phyloP scores from a whole-genome alignment of 768 basidiomycete species.

The Naematelia aurantialba region DNA sequence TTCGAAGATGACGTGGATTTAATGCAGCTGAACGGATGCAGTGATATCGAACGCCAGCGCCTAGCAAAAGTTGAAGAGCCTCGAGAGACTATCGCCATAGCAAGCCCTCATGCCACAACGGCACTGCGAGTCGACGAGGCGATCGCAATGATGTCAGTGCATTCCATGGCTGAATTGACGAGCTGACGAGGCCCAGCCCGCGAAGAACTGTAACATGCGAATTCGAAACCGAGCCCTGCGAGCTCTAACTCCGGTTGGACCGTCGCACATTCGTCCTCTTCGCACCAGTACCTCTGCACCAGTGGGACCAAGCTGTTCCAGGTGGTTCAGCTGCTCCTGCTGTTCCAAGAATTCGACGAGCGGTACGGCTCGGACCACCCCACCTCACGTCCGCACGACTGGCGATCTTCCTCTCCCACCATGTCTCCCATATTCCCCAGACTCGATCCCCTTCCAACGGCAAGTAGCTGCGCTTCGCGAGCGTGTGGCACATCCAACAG shows the following conservation, averaged over 20 bases:
- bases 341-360: conserved; percentile 6
- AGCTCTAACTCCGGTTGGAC: not conserved
- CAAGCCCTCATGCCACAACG: not conserved
- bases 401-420: conserved; percentile 21
- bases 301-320: conserved; percentile 25
- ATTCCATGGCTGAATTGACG: not conserved
- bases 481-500: conserved; percentile 14
- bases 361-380: not conserved
- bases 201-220: not conserved
- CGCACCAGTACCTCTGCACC: too few relatives aligned
- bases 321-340: conserved; percentile 32
- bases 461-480: conserved; percentile 35
- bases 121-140: not conserved
- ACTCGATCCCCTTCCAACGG: conserved; percentile 32
- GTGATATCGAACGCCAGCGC: too few relatives aligned
- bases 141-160: not conserved
- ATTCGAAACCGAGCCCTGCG: not conserved
- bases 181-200: not conserved
- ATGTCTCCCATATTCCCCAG: conserved; percentile 23
- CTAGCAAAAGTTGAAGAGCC: not conserved
- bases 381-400: not conserved
- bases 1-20: too few relatives aligned
- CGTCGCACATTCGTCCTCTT: not conserved
- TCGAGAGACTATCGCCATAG: not conserved
- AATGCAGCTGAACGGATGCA: too few relatives aligned